Evolutionary conservation across 768 basidiomycete genomes (phyloP).

Genomic region (Polyporus arcularius): DNA sequence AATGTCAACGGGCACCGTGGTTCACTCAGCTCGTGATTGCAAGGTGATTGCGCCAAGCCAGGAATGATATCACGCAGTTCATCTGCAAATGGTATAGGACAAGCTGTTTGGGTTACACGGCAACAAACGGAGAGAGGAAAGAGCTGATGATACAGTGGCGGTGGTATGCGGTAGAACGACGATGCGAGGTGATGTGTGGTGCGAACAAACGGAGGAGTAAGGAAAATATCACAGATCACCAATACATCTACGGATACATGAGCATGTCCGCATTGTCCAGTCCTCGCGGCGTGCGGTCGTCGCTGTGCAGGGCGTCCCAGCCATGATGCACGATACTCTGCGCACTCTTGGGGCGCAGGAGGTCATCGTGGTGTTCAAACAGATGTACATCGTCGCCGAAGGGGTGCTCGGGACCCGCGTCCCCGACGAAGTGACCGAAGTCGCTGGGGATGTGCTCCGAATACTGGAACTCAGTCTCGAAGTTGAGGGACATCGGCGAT

Average conservation of each 20-base stretch:
- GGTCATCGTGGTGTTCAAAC: constrained; percentile 6
- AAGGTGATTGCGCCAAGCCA: no score
- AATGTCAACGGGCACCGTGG: no score
- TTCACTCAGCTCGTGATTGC: no score
- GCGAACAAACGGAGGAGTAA: no score
- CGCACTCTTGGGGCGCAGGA: constrained; percentile 6
- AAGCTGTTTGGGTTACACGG: no score
- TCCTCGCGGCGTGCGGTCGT: constrained; percentile 13
- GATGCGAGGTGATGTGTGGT: no score
- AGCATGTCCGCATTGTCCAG: constrained; percentile 1
- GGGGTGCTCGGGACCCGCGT: background rate
- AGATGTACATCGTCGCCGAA: background rate
- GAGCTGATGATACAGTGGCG: no score
- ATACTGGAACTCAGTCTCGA: background rate
- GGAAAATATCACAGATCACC: no score
- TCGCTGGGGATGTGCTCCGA: background rate
- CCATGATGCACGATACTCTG: background rate
- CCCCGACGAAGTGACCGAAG: background rate
- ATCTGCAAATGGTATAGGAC: no score
- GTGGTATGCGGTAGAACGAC: no score
- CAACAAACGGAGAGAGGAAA: no score
- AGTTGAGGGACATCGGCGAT: constrained; percentile 18
- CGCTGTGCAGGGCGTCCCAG: constrained; percentile 6
- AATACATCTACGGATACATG: constrained; percentile 1
- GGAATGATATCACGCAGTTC: no score